Percentiles rank a stretch among this genome's conserved stretches.
phyloP scores from a whole-genome alignment of 2,329 filamentous ascomycete genomes.

The Aspergillus quadrilineatus region DNA sequence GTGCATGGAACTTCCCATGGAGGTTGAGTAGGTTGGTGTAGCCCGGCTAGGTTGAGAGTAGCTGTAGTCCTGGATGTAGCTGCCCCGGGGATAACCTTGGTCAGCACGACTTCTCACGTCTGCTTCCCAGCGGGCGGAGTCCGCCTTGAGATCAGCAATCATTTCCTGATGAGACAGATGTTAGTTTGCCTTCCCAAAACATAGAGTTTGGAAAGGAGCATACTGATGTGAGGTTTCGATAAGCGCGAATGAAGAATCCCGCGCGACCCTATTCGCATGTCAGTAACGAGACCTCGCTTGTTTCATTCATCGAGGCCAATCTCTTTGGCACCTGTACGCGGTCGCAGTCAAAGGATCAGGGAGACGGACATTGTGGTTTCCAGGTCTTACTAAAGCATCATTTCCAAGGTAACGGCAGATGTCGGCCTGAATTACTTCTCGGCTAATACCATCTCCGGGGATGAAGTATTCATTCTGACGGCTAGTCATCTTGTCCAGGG shows the following conservation, averaged over 20 bases:
- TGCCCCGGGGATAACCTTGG: conserved; percentile 44
- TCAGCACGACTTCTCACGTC: conserved; percentile 42
- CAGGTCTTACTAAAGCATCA: conserved; percentile 75
- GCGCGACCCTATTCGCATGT: conserved; percentile 58
- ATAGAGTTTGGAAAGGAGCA: conserved; percentile 34
- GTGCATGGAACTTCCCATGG: conserved; percentile 34
- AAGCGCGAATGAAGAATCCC: conserved; percentile 76
- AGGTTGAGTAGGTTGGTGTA: conserved; percentile 37
- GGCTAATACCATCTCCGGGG: conserved; percentile 75
- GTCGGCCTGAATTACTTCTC: conserved; percentile 80
- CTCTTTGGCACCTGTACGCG: conserved; percentile 1
- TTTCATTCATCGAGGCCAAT: background rate
- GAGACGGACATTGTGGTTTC: conserved; percentile 66
- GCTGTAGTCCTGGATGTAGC: conserved; percentile 40
- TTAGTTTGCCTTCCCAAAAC: conserved; percentile 22
- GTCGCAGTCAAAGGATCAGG: conserved; percentile 18
- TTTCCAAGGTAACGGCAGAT: conserved; percentile 82
- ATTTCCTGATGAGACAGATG: conserved; percentile 45
- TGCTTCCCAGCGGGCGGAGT: conserved; percentile 53
- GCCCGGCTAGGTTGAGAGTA: conserved; percentile 40
- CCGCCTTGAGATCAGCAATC: conserved; percentile 55
- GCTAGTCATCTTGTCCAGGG: conserved; percentile 41
- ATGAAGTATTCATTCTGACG: conserved; percentile 75
- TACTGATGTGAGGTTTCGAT: conserved; percentile 75
- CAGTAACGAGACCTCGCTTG: conserved; percentile 23